Base-by-base conservation (phyloP, 768 basidiomycete species). In the Boletus insuetus region DNA sequence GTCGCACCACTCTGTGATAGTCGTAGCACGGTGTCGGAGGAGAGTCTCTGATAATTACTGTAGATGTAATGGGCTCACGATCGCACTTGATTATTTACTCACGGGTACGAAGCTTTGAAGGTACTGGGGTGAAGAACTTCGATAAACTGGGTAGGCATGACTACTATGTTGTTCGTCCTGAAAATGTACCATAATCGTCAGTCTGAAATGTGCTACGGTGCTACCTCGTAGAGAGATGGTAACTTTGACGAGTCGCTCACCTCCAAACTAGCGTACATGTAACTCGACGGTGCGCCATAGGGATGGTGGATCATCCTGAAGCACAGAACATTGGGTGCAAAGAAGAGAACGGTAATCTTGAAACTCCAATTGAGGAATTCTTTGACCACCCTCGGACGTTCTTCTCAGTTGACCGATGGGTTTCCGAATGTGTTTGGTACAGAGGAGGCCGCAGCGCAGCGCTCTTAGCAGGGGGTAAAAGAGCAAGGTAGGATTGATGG, bases 251-350 rank as follows among this genome's bases (percentile, higher is more conserved):
- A n/a, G 37, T 7, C 10, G 58, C 69, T 43, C 39, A 65, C 69
- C 57, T 58, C 59, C 34, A 4, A 35, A 31, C 41, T 57, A 16
- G 63, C 54, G 34, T 69, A 68, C 50, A 69, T 41, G 34, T 64
- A 71, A 43, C 58, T 64, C 16, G 69, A 62, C 24, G 69, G 55
- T 44, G 66, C 61, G 37, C 55, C 66, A 35, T 69, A 69, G 16
- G 68, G 68, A 57, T 69, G 68, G 51, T 61, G 49, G 41, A 67
- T 69, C 61, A 69, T 71, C 56, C 40, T 68, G 58, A 54, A 46
- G 55, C 41, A 53, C 38, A 59, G 60, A 49, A 26, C 66, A 68
- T 67, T 26, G 55, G 57, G n/a, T 31, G 31, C 41, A 44, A 51
- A 49, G 54, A 46, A 54, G 40, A 47, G 37, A 48, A 53, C 38